A percentile compares a stretch with the other conserved stretches of the same genome.
Evolutionary conservation across 805 yeast genomes (phyloP).

Genomic region (Tetrapisispora iriomotensis): DNA sequence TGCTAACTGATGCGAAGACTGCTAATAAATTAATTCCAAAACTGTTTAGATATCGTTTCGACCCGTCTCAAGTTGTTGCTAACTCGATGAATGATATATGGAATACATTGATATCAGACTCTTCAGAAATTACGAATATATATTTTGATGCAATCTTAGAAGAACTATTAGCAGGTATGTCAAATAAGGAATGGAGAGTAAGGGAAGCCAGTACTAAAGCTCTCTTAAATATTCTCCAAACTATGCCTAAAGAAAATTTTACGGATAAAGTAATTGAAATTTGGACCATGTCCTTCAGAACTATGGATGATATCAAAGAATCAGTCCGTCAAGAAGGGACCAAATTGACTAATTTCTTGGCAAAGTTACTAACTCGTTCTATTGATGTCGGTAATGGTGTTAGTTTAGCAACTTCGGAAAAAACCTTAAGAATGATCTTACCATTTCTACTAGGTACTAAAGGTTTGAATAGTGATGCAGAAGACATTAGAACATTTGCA

Average conservation of each 20-base stretch:
- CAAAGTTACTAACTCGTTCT: constrained; percentile 50
- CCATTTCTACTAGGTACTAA: constrained; percentile 73
- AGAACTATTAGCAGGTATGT: constrained; percentile 61
- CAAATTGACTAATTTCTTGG: constrained; percentile 54
- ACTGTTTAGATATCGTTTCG: constrained; percentile 73
- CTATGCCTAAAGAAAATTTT: constrained; percentile 43
- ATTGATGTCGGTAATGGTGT: constrained; percentile 39
- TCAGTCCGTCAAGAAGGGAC: constrained; percentile 79
- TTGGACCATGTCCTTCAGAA: constrained; percentile 83
- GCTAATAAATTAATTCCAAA: constrained; percentile 66
- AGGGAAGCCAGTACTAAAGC: constrained; percentile 81
- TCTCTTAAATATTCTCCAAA: constrained; percentile 55
- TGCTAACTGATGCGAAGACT: constrained; percentile 43
- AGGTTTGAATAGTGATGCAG: constrained; percentile 78
- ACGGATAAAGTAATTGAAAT: constrained; percentile 48
- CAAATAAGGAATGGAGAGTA: constrained; percentile 83
- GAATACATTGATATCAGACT: constrained; percentile 53
- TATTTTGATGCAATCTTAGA: constrained; percentile 50
- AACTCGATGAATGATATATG: constrained; percentile 84
- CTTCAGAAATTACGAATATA: constrained; percentile 42
- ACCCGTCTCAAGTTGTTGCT: constrained; percentile 68
- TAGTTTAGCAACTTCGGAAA: constrained; percentile 32
- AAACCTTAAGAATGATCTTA: constrained; percentile 46
- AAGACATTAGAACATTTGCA: constrained; percentile 71
- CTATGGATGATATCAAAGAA: constrained; percentile 89